Evolutionary conservation across 2,329 filamentous ascomycete species (phyloP).

Genomic region (Arachnomyces sp.): DNA sequence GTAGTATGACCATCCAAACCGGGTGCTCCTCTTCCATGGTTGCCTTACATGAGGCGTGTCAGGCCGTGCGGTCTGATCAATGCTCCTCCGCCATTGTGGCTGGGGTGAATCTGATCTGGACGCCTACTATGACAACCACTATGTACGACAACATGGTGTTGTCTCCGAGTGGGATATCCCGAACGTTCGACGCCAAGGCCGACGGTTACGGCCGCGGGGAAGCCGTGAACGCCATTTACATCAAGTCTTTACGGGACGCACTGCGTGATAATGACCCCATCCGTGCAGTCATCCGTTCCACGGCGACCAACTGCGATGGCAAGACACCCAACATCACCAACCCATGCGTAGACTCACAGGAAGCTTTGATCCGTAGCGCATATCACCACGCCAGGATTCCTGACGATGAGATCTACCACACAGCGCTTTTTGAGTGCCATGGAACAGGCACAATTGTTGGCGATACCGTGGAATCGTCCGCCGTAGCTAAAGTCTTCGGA

Average conservation of each 20-base stretch:
- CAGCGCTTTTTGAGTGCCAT: background rate
- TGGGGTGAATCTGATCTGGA: background rate
- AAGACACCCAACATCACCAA: slow-evolving; percentile 38
- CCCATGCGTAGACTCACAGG: slow-evolving; percentile 31
- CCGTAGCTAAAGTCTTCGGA: background rate
- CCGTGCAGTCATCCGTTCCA: slow-evolving; percentile 34
- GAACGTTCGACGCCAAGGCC: slow-evolving; percentile 32
- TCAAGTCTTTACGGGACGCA: slow-evolving; percentile 37
- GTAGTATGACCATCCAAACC: slow-evolving; percentile 18
- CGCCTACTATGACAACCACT: background rate
- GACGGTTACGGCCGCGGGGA: slow-evolving; percentile 43
- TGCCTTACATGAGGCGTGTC: slow-evolving; percentile 21
- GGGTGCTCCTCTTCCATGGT: slow-evolving; percentile 19
- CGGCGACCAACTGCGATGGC: slow-evolving; percentile 39
- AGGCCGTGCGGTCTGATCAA: slow-evolving; percentile 4
- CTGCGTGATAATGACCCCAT: slow-evolving; percentile 36
- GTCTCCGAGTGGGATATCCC: slow-evolving; percentile 21
- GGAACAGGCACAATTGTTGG: background rate
- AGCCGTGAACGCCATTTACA: slow-evolving; percentile 31
- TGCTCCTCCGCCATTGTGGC: background rate
- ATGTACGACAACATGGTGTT: slow-evolving; percentile 14
- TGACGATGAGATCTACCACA: background rate
- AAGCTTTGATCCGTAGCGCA: slow-evolving; percentile 23
- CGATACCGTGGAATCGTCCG: background rate
- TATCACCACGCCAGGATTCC: slow-evolving; percentile 23